A percentile compares a stretch with the other conserved stretches of the same genome.
phyloP scores from a whole-genome alignment of 306 rosid species.

The Quillaja saponaria region DNA sequence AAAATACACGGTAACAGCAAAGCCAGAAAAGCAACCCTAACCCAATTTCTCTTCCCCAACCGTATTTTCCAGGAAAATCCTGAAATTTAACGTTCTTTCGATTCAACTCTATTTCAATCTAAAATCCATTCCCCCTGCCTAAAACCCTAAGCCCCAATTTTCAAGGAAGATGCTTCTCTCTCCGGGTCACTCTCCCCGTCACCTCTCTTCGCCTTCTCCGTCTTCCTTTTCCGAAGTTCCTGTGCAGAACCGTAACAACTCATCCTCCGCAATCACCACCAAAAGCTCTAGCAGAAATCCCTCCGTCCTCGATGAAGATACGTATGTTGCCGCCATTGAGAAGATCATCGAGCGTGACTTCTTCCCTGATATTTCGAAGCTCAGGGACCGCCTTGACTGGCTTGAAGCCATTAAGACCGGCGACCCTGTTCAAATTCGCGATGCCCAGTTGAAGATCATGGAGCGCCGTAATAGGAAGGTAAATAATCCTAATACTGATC shows the following conservation, averaged over 20 bases:
- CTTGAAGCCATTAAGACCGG: constrained; percentile 76
- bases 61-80: not conserved
- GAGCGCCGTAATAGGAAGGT: constrained; percentile 77
- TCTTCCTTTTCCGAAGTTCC: constrained; percentile 36
- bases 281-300: constrained; percentile 31
- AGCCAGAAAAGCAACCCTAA: not conserved
- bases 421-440: constrained; percentile 83
- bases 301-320: constrained; percentile 78
- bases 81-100: not conserved
- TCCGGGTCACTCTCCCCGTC: constrained; percentile 94
- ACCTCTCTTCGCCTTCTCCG: constrained; percentile 76
- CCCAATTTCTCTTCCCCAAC: not conserved
- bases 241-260: constrained; percentile 33
- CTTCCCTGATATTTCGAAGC: constrained; percentile 96
- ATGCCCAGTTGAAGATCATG: constrained; percentile 88
- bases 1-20: too few relatives aligned
- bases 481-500: constrained; percentile 42
- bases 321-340: constrained; percentile 82
- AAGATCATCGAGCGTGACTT: constrained; percentile 94
- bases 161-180: constrained; percentile 68
- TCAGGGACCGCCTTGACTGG: constrained; percentile 95
- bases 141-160: constrained; percentile 4
- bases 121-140: not conserved
- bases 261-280: constrained; percentile 36
- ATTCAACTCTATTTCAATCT: constrained; percentile 9